These are phyloP conservation scores for Epichloe sylvatica DNA, from an alignment of 2,329 filamentous ascomycete genomes.

Conservation along the genomic window DNA sequence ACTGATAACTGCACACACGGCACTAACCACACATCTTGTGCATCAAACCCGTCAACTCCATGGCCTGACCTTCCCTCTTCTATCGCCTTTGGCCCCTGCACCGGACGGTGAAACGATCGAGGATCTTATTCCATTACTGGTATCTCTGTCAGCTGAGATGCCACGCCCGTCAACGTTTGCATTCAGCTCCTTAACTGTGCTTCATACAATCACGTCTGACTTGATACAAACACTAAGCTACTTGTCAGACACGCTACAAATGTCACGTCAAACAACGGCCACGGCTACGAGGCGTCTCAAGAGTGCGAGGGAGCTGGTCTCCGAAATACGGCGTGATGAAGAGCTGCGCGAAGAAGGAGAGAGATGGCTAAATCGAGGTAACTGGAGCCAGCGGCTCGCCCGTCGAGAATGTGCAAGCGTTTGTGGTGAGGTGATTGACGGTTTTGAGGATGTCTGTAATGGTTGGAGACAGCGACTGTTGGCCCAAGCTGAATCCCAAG, in stretches of 20 bases:
- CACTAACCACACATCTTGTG: conserved; percentile 57
- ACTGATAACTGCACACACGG: conserved; percentile 61
- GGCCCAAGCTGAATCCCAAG: conserved; percentile 42
- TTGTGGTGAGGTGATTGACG: conserved; percentile 76
- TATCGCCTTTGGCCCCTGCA: conserved; percentile 52
- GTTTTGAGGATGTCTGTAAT: conserved; percentile 84
- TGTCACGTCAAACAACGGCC: conserved; percentile 78
- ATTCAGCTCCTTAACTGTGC: conserved; percentile 50
- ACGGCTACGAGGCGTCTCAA: conserved; percentile 68
- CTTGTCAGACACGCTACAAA: conserved; percentile 82
- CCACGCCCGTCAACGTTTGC: conserved; percentile 49
- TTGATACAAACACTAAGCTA: conserved; percentile 70
- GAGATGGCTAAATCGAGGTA: conserved; percentile 64
- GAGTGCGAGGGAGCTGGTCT: conserved; percentile 70
- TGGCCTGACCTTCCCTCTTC: conserved; percentile 53
- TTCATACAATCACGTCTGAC: conserved; percentile 58
- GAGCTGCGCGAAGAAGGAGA: conserved; percentile 73
- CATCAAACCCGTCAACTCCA: conserved; percentile 66
- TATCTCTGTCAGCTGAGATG: conserved; percentile 51
- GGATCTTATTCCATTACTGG: conserved; percentile 52
- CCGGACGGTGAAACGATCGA: conserved; percentile 53
- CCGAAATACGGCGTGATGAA: conserved; percentile 71
- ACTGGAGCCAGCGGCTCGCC: conserved; percentile 66
- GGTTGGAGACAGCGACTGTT: conserved; percentile 67
- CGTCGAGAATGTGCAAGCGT: conserved; percentile 70